These are phyloP conservation scores for Alternaria conjuncta DNA, from an alignment of 2,329 filamentous ascomycete genomes.

Conservation along the genomic window DNA sequence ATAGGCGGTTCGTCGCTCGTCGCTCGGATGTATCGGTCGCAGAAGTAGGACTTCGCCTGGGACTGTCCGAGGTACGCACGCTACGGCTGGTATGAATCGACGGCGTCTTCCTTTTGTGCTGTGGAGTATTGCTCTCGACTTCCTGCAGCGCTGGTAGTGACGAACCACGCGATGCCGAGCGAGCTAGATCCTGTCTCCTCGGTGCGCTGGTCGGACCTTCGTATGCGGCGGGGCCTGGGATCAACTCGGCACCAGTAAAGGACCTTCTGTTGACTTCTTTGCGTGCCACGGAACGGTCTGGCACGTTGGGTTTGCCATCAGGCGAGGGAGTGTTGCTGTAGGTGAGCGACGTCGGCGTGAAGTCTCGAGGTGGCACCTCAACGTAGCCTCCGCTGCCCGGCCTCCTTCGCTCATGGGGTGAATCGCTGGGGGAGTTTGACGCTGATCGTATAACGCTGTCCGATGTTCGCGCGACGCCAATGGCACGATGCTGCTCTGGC, in stretches of 20 bases:
- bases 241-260: slow-evolving; percentile 9
- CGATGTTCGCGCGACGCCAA: slow-evolving; percentile 54
- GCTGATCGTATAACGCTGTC: slow-evolving; percentile 44
- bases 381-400: slow-evolving; percentile 35
- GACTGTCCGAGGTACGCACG: slow-evolving; percentile 18
- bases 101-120: slow-evolving; percentile 11
- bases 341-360: slow-evolving; percentile 26
- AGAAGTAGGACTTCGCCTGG: slow-evolving; percentile 26
- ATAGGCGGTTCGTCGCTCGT: slow-evolving; percentile 26
- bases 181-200: slow-evolving; percentile 28
- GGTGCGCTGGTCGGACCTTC: slow-evolving; percentile 19
- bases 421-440: slow-evolving; percentile 33
- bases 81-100: slow-evolving; percentile 12
- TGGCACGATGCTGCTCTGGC: slow-evolving; percentile 33
- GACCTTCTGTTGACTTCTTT: slow-evolving; percentile 27
- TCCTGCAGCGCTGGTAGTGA: slow-evolving; percentile 41
- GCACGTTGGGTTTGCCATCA: slow-evolving; percentile 24
- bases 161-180: slow-evolving; percentile 29
- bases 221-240: slow-evolving; percentile 4
- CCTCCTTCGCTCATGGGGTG: slow-evolving; percentile 16
- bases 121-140: slow-evolving; percentile 21
- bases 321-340: slow-evolving; percentile 37
- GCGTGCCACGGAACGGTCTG: slow-evolving; percentile 28
- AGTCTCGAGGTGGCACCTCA: slow-evolving; percentile 35
- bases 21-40: slow-evolving; percentile 20